Percentiles rank a stretch among this genome's conserved stretches.
phyloP scores from a whole-genome alignment of 371 early-diverging fungal species.

The Chytridium lagenaria region DNA sequence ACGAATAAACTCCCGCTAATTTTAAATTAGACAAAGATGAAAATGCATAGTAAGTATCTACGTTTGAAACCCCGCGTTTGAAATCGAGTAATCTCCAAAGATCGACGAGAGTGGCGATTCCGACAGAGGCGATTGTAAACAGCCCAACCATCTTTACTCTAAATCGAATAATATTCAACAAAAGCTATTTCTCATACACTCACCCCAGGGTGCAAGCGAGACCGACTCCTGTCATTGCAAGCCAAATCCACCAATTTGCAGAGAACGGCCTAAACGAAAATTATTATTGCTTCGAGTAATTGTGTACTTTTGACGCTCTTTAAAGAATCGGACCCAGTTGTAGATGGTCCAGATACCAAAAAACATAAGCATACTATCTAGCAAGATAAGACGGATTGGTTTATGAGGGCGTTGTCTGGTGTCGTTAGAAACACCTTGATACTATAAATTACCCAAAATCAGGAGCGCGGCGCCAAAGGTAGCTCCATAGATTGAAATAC shows the following conservation, averaged over 20 bases:
- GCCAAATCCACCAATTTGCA: conserved; percentile 85
- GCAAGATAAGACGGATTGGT: conserved; percentile 92
- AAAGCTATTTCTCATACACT: conserved; percentile 20
- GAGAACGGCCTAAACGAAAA: conserved; percentile 43
- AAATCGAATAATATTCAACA: conserved; percentile 6
- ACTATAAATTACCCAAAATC: conserved; percentile 70
- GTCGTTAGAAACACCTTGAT: not conserved
- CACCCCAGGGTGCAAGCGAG: conserved; percentile 86
- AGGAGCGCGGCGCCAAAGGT: conserved; percentile 78
- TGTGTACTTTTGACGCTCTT: conserved; percentile 71
- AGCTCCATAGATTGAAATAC: conserved; percentile 80
- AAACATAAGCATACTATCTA: conserved; percentile 92
- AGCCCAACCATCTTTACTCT: conserved; percentile 97
- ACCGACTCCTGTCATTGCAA: conserved; percentile 87
- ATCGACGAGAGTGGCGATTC: conserved; percentile 85
- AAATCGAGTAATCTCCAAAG: conserved; percentile 91
- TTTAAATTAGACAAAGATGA: conserved; percentile 12
- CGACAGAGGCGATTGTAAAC: conserved; percentile 83
- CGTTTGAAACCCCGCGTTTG: conserved; percentile 74
- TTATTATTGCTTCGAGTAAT: conserved; percentile 27
- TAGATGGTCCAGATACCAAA: conserved; percentile 84
- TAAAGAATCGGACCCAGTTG: conserved; percentile 85
- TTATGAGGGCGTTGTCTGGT: conserved; percentile 87
- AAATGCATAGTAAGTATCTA: conserved; percentile 43
- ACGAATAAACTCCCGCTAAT: conserved; percentile 62